Conservation (phyloP, 2,329 filamentous ascomycete genomes). For the Clonostachys sp. region DNA sequence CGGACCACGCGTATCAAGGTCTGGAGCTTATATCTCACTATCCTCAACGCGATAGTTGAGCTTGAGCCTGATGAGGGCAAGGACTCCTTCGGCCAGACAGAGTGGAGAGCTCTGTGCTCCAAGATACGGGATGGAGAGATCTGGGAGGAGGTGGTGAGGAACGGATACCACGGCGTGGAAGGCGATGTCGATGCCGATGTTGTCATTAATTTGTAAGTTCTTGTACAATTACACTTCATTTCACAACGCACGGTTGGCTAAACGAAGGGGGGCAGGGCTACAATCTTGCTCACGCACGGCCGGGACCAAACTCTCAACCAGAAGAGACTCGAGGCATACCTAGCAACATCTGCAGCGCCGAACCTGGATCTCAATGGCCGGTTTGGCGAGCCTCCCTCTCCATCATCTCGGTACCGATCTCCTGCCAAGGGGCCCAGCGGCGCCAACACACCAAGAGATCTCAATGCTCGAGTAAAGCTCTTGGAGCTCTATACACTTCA, state of each 20-base stretch:
- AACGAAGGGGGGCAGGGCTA: slow-evolving; percentile 55
- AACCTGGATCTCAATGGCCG: slow-evolving; percentile 67
- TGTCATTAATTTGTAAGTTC: slow-evolving; percentile 76
- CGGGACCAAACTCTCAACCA: slow-evolving; percentile 81
- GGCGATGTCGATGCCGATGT: slow-evolving; percentile 93
- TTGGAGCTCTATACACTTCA: slow-evolving; percentile 94
- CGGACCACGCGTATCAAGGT: slow-evolving; percentile 86
- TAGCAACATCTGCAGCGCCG: slow-evolving; percentile 71
- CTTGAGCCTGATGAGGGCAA: slow-evolving; percentile 88
- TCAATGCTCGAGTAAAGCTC: slow-evolving; percentile 82
- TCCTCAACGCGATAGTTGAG: slow-evolving; percentile 87
- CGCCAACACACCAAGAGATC: slow-evolving; percentile 77
- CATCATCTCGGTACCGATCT: slow-evolving; percentile 34
- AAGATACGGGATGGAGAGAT: slow-evolving; percentile 85
- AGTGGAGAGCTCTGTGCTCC: slow-evolving; percentile 76
- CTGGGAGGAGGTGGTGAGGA: slow-evolving; percentile 89
- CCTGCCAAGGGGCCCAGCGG: slow-evolving; percentile 51
- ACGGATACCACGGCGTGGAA: slow-evolving; percentile 84
- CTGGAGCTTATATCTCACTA: slow-evolving; percentile 94
- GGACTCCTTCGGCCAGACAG: slow-evolving; percentile 75
- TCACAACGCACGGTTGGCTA: not conserved
- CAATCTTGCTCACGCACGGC: slow-evolving; percentile 85
- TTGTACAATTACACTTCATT: slow-evolving; percentile 8
- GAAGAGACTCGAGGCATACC: slow-evolving; percentile 80
- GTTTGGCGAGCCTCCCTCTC: slow-evolving; percentile 42